A percentile compares a stretch with the other conserved stretches of the same genome.
Conservation (phyloP, 108 stramenopile genomes). For the Skeletonema grethae region DNA sequence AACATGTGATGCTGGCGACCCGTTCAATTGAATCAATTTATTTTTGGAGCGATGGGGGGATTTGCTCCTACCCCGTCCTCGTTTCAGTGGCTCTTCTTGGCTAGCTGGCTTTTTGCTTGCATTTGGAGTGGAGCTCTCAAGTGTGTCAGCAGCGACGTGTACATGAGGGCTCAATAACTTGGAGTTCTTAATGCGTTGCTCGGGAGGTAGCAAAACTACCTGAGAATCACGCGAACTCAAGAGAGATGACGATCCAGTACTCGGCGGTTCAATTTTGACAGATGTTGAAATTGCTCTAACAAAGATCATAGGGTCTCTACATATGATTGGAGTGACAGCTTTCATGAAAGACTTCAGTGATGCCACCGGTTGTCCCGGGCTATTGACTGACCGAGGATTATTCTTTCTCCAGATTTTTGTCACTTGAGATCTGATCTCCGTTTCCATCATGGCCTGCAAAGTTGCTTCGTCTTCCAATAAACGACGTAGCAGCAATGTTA, state of each 20-base stretch:
- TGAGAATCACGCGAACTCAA: conserved; percentile 15
- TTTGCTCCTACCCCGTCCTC: conserved; percentile 47
- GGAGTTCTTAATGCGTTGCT: conserved; percentile 53
- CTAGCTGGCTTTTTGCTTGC: conserved; percentile 26
- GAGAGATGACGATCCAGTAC: conserved; percentile 30
- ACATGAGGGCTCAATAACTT: conserved; percentile 47
- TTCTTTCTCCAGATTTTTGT: conserved; percentile 61
- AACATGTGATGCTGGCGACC: conserved; percentile 60
- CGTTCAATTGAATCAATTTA: conserved; percentile 43
- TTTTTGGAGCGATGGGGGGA: conserved; percentile 49
- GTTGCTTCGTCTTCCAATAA: conserved; percentile 88
- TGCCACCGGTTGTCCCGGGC: conserved; percentile 27
- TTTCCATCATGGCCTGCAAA: conserved; percentile 89
- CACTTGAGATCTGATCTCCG: conserved; percentile 77
- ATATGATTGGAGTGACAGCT: conserved; percentile 64
- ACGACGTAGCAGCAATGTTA: conserved; percentile 77
- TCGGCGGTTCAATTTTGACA: conserved; percentile 36
- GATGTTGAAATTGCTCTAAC: conserved; percentile 69
- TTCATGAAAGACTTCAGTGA: conserved; percentile 64
- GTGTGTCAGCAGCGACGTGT: not conserved
- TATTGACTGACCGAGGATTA: conserved; percentile 34
- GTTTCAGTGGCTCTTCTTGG: conserved; percentile 45
- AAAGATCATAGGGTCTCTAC: conserved; percentile 73
- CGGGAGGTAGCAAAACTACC: conserved; percentile 49
- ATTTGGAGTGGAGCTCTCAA: not conserved